A percentile compares a stretch with the other conserved stretches of the same genome.
Conservation (phyloP, 164 flowering plant species). For the Echeveria elegans region DNA sequence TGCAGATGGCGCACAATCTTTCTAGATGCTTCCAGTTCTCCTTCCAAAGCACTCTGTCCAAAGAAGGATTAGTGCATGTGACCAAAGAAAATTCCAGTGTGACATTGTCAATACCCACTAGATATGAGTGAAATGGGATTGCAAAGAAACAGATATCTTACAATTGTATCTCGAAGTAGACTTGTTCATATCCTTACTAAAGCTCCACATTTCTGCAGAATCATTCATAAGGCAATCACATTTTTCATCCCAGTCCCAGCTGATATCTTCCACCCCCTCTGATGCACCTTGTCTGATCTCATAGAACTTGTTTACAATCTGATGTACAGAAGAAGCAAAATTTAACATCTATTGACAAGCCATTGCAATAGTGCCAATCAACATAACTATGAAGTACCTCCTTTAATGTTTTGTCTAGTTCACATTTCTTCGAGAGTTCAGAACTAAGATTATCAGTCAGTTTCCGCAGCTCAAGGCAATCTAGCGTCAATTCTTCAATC, state of each 20-base stretch:
- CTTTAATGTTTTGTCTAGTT: conserved; percentile 34
- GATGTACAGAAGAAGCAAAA: not conserved
- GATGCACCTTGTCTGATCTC: conserved; percentile 43
- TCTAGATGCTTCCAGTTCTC: conserved; percentile 47
- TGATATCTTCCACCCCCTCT: conserved; percentile 27
- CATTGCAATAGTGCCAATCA: conserved; percentile 3
- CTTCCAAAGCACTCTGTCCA: conserved; percentile 70
- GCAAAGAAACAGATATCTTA: conserved; percentile 26
- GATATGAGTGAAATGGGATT: not conserved
- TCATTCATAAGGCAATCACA: conserved; percentile 54
- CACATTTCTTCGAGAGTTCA: conserved; percentile 38
- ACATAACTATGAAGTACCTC: conserved; percentile 30
- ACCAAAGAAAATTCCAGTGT: conserved; percentile 7
- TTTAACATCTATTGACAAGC: not conserved
- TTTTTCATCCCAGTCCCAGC: conserved; percentile 54
- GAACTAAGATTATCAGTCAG: conserved; percentile 23
- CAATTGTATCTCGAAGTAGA: conserved; percentile 67
- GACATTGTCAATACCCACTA: too few relatives aligned
- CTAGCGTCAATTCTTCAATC: conserved; percentile 48
- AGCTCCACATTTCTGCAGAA: conserved; percentile 66
- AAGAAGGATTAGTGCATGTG: conserved; percentile 31
- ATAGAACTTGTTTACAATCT: conserved; percentile 75
- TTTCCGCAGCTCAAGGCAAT: conserved; percentile 34
- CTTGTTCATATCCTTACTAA: conserved; percentile 33
- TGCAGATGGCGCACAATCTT: conserved; percentile 50